Percentiles rank a stretch among this genome's conserved stretches.
Conservation (phyloP, 2,329 filamentous ascomycete species). For the Curvularia verruculosa region DNA sequence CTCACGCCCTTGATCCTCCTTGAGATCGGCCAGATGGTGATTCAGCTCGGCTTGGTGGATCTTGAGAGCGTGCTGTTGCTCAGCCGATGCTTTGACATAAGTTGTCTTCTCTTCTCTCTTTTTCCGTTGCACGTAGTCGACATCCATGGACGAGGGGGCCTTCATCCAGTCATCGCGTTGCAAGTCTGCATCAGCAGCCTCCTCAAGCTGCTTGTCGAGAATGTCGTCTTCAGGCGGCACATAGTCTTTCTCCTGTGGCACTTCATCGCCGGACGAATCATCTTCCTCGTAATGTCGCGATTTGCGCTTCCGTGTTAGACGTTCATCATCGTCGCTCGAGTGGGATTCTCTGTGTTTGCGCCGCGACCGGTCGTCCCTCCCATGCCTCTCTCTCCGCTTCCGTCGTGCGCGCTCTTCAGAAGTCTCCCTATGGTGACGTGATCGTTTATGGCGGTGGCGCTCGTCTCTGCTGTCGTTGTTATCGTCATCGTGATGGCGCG, state of each 20-base stretch:
- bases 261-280: conserved; percentile 36
- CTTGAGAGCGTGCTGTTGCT: conserved; percentile 68
- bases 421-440: conserved; percentile 58
- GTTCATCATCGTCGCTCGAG: conserved; percentile 45
- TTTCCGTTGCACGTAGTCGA: conserved; percentile 79
- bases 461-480: conserved; percentile 32
- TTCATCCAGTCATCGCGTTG: conserved; percentile 95
- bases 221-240: conserved; percentile 52
- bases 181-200: conserved; percentile 49
- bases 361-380: conserved; percentile 42
- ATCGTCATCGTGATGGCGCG: conserved; percentile 56
- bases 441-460: conserved; percentile 68
- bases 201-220: conserved; percentile 51
- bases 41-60: conserved; percentile 86
- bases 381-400: conserved; percentile 52
- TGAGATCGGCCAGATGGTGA: conserved; percentile 66
- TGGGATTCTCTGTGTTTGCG: conserved; percentile 40
- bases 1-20: conserved; percentile 21
- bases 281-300: conserved; percentile 44
- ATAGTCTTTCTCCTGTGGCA: conserved; percentile 54
- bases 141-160: conserved; percentile 76
- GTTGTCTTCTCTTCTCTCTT: conserved; percentile 55
- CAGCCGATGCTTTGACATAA: conserved; percentile 55
- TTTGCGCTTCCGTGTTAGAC: conserved; percentile 41
- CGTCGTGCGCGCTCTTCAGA: conserved; percentile 51